Conservation (phyloP, 2,329 filamentous ascomycete species). For the Pestalotiopsis sp. region DNA sequence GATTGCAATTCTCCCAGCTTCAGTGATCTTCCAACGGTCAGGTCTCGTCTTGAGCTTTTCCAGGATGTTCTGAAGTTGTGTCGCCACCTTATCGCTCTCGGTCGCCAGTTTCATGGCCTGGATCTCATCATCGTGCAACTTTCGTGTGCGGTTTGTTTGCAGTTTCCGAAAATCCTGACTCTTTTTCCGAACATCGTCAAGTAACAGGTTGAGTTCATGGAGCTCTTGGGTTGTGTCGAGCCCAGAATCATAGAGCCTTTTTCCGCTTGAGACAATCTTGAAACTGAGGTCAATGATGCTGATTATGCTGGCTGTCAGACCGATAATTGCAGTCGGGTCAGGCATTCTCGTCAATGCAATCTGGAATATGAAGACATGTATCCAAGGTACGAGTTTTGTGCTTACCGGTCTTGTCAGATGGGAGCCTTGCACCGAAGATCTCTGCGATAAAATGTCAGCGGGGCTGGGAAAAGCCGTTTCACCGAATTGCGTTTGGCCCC, state of each 20-base stretch:
- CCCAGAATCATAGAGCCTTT: background rate
- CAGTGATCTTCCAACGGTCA: background rate
- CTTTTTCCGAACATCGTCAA: background rate
- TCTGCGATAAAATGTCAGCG: too few relatives aligned
- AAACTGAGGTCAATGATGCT: background rate
- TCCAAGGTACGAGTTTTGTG: too few relatives aligned
- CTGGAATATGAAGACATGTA: too few relatives aligned
- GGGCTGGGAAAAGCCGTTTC: too few relatives aligned
- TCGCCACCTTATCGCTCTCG: background rate
- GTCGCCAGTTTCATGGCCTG: background rate
- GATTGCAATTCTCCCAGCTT: background rate
- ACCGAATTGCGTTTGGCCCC: too few relatives aligned
- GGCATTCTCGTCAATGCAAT: background rate
- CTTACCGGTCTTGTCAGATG: too few relatives aligned
- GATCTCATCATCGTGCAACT: background rate
- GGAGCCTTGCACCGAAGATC: too few relatives aligned
- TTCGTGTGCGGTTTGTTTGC: background rate
- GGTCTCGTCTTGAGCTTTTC: background rate
- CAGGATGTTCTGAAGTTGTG: background rate
- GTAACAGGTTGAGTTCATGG: background rate
- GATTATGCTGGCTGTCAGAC: background rate
- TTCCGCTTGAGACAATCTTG: background rate
- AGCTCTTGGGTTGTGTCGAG: background rate
- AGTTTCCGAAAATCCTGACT: background rate
- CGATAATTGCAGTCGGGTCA: background rate